A percentile compares a stretch with the other conserved stretches of the same genome.
phyloP scores from a whole-genome alignment of 805 yeast species.

The Debaryomyces maramus region DNA sequence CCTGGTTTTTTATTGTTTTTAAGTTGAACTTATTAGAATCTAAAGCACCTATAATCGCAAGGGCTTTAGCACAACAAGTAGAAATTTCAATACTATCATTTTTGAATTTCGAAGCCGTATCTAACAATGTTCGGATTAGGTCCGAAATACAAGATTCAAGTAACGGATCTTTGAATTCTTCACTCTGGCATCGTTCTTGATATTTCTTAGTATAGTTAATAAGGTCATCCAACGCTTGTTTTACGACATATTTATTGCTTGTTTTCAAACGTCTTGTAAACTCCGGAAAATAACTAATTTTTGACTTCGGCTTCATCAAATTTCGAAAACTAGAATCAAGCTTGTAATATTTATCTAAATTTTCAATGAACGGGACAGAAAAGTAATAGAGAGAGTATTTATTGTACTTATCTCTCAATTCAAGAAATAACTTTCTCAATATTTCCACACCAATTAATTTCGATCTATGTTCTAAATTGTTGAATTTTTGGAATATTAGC shows the following conservation, averaged over 20 bases:
- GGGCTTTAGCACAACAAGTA: constrained; percentile 61
- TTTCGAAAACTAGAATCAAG: constrained; percentile 23
- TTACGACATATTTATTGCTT: constrained; percentile 68
- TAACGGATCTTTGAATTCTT: constrained; percentile 35
- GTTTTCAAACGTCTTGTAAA: constrained; percentile 56
- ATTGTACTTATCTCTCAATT: constrained; percentile 31
- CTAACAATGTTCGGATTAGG: constrained; percentile 53
- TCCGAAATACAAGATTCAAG: constrained; percentile 36
- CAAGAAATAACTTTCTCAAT: constrained; percentile 36
- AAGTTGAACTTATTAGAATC: constrained; percentile 60
- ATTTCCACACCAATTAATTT: constrained; percentile 54
- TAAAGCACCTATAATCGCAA: constrained; percentile 75
- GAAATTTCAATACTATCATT: constrained; percentile 51
- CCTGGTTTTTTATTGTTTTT: constrained; percentile 40
- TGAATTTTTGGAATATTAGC: constrained; percentile 69
- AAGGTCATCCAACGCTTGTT: constrained; percentile 69
- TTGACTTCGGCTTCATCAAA: constrained; percentile 31
- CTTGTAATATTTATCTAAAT: constrained; percentile 27
- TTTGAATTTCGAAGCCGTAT: constrained; percentile 57
- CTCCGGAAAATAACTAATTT: constrained; percentile 44
- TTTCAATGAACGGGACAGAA: constrained; percentile 49
- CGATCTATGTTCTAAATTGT: constrained; percentile 47
- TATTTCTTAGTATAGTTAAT: constrained; percentile 51
- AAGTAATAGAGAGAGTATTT: constrained; percentile 54
- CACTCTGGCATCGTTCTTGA: constrained; percentile 49